A percentile compares a stretch with the other conserved stretches of the same genome.
phyloP scores from a whole-genome alignment of 495 filamentous ascomycete species.

The Aspergillus ellipticus region DNA sequence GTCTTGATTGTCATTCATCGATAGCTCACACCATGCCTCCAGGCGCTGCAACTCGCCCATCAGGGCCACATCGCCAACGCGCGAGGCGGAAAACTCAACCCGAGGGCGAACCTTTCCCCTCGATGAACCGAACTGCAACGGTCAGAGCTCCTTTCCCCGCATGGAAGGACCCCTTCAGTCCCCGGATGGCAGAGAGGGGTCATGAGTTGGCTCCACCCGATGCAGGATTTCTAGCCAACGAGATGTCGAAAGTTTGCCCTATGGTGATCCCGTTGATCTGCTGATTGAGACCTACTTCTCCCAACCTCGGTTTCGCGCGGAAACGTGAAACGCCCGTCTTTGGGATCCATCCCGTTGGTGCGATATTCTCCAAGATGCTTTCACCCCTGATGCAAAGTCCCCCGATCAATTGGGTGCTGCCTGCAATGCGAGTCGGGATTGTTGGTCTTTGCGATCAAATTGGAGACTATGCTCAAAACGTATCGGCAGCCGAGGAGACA shows the following conservation, averaged over 20 bases:
- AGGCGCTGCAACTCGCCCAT: no score
- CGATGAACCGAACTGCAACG: neutral
- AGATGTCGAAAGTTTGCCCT: neutral
- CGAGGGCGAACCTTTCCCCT: neutral
- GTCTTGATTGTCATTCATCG: no score
- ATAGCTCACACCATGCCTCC: no score
- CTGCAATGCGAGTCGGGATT: neutral
- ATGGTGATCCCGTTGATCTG: neutral
- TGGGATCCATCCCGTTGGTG: neutral
- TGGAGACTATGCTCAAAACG: neutral
- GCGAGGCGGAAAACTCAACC: neutral
- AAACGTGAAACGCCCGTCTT: neutral
- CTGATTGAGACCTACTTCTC: neutral
- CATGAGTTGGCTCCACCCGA: neutral
- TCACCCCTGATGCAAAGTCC: neutral
- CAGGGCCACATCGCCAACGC: neutral
- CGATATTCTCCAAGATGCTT: neutral
- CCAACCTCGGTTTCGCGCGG: neutral
- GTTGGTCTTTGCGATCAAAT: neutral
- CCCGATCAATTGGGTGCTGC: neutral
- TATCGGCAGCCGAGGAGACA: neutral
- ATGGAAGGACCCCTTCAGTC: neutral
- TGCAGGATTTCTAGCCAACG: neutral
- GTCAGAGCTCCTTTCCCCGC: slow-evolving; percentile 1
- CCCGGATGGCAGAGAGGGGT: neutral